These are phyloP conservation scores for Hansenula lynferdii DNA, from an alignment of 1,139 yeast genomes.

Conservation along the genomic window DNA sequence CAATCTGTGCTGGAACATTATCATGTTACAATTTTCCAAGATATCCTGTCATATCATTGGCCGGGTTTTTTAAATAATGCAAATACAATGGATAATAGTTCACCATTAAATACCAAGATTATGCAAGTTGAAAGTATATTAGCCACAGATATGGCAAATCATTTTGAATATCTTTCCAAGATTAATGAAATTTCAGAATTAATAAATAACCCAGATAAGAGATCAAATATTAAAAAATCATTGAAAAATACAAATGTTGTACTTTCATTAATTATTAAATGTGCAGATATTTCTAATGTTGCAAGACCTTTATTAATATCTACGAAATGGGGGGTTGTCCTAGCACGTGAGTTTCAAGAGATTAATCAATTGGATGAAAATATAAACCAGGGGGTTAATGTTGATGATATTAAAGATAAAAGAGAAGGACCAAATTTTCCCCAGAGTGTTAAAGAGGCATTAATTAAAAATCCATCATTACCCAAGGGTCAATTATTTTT, in stretches of 20 bases:
- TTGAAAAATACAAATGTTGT: slow-evolving; percentile 39
- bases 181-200: slow-evolving; percentile 25
- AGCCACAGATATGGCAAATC: slow-evolving; percentile 96
- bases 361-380: slow-evolving; percentile 50
- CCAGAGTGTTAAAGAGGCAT: slow-evolving; percentile 26
- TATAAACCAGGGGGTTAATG: slow-evolving; percentile 22
- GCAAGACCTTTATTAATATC: slow-evolving; percentile 74
- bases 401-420: slow-evolving; percentile 14
- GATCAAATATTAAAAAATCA: slow-evolving; percentile 10
- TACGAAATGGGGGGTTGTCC: slow-evolving; percentile 79
- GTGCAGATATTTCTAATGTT: slow-evolving; percentile 93
- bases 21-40: slow-evolving; percentile 70
- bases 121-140: slow-evolving; percentile 45
- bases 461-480: slow-evolving; percentile 42
- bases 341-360: slow-evolving; percentile 74
- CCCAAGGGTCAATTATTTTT: slow-evolving; percentile 82
- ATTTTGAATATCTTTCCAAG: slow-evolving; percentile 64
- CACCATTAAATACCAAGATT: slow-evolving; percentile 23
- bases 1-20: slow-evolving; percentile 77
- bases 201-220: slow-evolving; percentile 9
- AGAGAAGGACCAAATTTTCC: slow-evolving; percentile 17
- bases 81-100: slow-evolving; percentile 8
- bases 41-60: slow-evolving; percentile 58
- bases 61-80: slow-evolving; percentile 38
- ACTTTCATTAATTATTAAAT: slow-evolving; percentile 70